Base-by-base conservation (phyloP, 2,329 filamentous ascomycete species). In the Celoporthe dispersa region DNA sequence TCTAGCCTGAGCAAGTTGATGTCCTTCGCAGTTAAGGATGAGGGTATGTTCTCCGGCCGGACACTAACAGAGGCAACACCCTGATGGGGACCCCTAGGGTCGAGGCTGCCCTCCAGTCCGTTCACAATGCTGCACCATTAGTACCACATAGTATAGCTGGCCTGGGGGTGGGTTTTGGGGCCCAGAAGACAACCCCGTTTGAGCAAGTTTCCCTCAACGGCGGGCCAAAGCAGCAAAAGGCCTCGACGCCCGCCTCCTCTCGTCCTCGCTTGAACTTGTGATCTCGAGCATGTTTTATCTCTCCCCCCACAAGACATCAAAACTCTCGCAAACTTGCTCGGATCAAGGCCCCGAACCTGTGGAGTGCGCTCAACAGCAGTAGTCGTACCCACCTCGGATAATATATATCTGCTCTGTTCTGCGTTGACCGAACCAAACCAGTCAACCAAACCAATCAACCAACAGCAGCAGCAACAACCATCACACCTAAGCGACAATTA, bases 1-100 rank as follows among this genome's bases (percentile, higher is more conserved):
- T 51, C 63, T 71, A 71, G 70, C 67, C 39, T 71, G 70, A 71
- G 70, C 70, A 71, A 71, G 70, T 71, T 71, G 31, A 64, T 41
- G 19, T 31, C 3, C 37, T 25, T 6, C 22, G 3, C 14, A 12
- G 64, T 60, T 60, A 60, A 25, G 22, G 14, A 37, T 1, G 8
- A 9, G 1, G 64, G 64, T 14, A 35, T 14, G 12, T 14, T 37
- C 16, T 37, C 11, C 11, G 35, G 51, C 2, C 9, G 12, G 19
- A 22, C 53, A 60, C 65, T 68, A 70, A 64, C 65, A 61, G 37
- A 55, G 3, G 3, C n/a, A 33, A 55, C 51, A n/a, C 5, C 51
- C 44, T 22, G 31, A 22, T 35, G 19, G 60, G 60, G 37, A 41
- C n/a, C 61, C 39, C n/a, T 3, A 65, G n/a, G 22, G 63, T 53